Evolutionary conservation across 176 grass and related monocot genomes (phyloP).

Genomic region (Musa troglodytarum): DNA sequence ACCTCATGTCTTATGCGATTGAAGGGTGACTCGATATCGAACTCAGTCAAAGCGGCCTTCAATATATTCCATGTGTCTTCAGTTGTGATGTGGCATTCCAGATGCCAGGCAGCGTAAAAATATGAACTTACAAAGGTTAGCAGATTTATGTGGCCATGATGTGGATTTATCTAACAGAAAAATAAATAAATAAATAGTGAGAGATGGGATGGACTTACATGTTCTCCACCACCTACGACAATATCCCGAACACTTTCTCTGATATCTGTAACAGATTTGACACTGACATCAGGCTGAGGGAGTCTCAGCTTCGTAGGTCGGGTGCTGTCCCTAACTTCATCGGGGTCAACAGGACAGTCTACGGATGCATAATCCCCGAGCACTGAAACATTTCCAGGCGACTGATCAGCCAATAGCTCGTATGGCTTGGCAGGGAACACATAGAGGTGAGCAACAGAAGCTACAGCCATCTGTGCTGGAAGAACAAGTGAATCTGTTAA

Average conservation of each 20-base stretch:
- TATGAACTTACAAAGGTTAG: slow-evolving; percentile 5
- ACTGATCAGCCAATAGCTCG: slow-evolving; percentile 43
- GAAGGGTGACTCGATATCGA: not conserved
- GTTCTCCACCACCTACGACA: slow-evolving; percentile 80
- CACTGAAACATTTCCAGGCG: slow-evolving; percentile 62
- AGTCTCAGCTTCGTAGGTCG: slow-evolving; percentile 77
- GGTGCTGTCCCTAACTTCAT: slow-evolving; percentile 76
- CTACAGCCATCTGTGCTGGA: slow-evolving; percentile 89
- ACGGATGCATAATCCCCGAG: slow-evolving; percentile 82
- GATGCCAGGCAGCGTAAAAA: not conserved
- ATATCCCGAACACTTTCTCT: slow-evolving; percentile 80
- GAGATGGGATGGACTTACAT: slow-evolving; percentile 43
- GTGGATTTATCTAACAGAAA: not conserved
- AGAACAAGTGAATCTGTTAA: slow-evolving; percentile 29
- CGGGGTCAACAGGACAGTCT: slow-evolving; percentile 72
- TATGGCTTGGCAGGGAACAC: slow-evolving; percentile 90
- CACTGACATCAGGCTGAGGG: slow-evolving; percentile 54
- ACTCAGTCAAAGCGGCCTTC: not conserved
- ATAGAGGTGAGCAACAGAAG: slow-evolving; percentile 82
- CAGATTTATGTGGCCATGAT: not conserved
- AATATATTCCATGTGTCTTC: not conserved
- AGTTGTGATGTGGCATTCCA: too few relatives aligned
- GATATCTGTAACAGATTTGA: slow-evolving; percentile 63
- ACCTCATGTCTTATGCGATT: not conserved
- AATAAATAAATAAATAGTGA: not conserved